A percentile compares a stretch with the other conserved stretches of the same genome.
Conservation (phyloP, 805 yeast species). For the Candida stauntonica region DNA sequence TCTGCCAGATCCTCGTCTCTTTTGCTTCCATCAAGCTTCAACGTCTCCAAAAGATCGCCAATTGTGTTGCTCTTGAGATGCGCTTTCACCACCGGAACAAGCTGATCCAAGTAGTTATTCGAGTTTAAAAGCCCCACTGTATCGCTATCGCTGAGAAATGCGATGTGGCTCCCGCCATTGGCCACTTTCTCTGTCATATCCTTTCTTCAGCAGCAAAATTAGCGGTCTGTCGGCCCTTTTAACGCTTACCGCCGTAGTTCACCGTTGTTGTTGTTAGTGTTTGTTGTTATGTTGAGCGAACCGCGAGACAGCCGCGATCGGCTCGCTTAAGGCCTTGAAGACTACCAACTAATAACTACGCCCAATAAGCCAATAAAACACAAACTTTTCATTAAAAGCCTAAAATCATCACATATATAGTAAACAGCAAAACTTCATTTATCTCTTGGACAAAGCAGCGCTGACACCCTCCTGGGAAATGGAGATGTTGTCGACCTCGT, state of each 20-base stretch:
- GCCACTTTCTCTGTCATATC: not conserved
- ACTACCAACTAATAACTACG: no score
- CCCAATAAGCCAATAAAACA: no score
- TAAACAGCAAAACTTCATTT: no score
- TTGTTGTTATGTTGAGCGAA: no score
- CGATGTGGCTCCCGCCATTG: slow-evolving; percentile 10
- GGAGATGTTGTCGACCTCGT: not conserved
- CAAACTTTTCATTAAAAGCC: no score
- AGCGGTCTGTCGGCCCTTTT: no score
- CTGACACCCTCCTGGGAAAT: slow-evolving; percentile 1
- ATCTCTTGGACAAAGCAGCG: slow-evolving; percentile 4
- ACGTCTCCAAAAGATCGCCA: slow-evolving; percentile 48
- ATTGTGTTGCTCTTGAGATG: slow-evolving; percentile 53
- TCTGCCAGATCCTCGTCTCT: slow-evolving; percentile 62
- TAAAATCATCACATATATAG: no score
- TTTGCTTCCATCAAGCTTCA: slow-evolving; percentile 52
- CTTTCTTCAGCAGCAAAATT: no score
- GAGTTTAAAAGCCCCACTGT: slow-evolving; percentile 32
- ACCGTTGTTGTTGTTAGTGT: no score
- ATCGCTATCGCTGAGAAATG: slow-evolving; percentile 23
- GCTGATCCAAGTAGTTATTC: slow-evolving; percentile 72
- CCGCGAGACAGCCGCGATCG: no score
- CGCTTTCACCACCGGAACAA: slow-evolving; percentile 68
- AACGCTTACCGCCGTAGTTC: no score
- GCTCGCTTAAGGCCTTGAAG: no score